Evolutionary conservation across 2,329 filamentous ascomycete genomes (phyloP), one percentile per base, ranked within the genome.

Genomic region (Thermoascus crustaceus): DNA sequence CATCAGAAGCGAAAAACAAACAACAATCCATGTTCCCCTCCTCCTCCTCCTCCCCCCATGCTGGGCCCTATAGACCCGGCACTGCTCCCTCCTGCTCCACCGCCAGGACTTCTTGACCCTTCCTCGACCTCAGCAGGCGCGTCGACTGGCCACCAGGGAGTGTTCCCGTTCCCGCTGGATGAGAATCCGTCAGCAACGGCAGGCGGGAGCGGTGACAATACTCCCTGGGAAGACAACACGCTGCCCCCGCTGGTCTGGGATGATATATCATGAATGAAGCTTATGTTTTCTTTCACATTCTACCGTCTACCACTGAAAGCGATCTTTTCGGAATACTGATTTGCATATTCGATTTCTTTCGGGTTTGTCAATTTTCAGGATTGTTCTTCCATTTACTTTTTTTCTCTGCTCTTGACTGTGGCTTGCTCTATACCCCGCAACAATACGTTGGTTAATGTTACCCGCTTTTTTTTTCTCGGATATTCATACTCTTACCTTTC

Each of bases 231-330:
- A 7, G 58, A 62, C 38, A 62, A 62, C 38, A 62, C 60, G 1
- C 48, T 65, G 23, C 55, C 60, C 10, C 60, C 61, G 14, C 52
- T 64, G 47, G 41, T 57, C 22, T 64, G 61, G 61, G 60, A 64
- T 47, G 60, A 63, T 24, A 35, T 63, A 21, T 22, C 39, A 9
- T 52, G 32, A 34, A 24, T n/a, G n/a, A n/a, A n/a, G n/a, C n/a
- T n/a, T n/a, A n/a, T n/a, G n/a, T n/a, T n/a, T n/a, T n/a, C n/a
- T n/a, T n/a, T n/a, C n/a, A n/a, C n/a, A n/a, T n/a, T n/a, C n/a
- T n/a, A n/a, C n/a, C n/a, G n/a, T n/a, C n/a, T n/a, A n/a, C n/a
- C n/a, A n/a, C n/a, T n/a, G n/a, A n/a, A n/a, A n/a, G n/a, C n/a
- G n/a, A n/a, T n/a, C n/a, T n/a, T n/a, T n/a, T n/a, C n/a, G n/a